These are phyloP conservation scores for Apiotrichum gamsii DNA, from an alignment of 1,284 basidiomycete genomes.

Conservation along the genomic window DNA sequence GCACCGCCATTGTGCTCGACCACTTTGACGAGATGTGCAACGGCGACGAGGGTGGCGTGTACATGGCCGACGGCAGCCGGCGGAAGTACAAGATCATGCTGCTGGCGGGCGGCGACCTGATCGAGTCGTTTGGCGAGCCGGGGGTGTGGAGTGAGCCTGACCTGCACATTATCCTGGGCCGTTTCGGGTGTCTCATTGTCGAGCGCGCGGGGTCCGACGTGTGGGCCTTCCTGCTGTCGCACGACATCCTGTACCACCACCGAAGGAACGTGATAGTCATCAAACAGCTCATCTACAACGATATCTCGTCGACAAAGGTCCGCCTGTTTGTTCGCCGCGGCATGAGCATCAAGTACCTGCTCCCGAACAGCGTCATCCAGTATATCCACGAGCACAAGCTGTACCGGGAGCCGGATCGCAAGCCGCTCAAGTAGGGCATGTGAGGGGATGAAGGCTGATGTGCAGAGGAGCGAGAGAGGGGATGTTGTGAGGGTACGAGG, in stretches of 20 bases:
- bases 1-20: slow-evolving; percentile 91
- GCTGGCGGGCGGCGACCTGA: slow-evolving; percentile 92
- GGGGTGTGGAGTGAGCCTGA: slow-evolving; percentile 95
- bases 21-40: slow-evolving; percentile 94
- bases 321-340: slow-evolving; percentile 81
- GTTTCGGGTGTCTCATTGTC: slow-evolving; percentile 90
- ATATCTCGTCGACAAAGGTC: slow-evolving; percentile 94
- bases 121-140: slow-evolving; percentile 87
- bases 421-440: slow-evolving; percentile 4
- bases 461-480: too few relatives aligned
- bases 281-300: slow-evolving; percentile 95
- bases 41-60: slow-evolving; percentile 53
- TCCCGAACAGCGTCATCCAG: slow-evolving; percentile 85
- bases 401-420: slow-evolving; percentile 31
- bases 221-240: slow-evolving; percentile 55
- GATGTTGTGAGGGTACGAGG: neutral
- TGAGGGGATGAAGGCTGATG: neutral
- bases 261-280: slow-evolving; percentile 84
- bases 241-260: slow-evolving; percentile 54
- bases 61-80: slow-evolving; percentile 41
- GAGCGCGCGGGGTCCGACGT: slow-evolving; percentile 92
- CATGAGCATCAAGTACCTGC: slow-evolving; percentile 85
- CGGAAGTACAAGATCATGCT: slow-evolving; percentile 68
- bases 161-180: slow-evolving; percentile 90
- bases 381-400: slow-evolving; percentile 68